A percentile compares a stretch with the other conserved stretches of the same genome.
Conservation (phyloP, 176 grass and related monocot species). For the Eragrostis nindensis region DNA sequence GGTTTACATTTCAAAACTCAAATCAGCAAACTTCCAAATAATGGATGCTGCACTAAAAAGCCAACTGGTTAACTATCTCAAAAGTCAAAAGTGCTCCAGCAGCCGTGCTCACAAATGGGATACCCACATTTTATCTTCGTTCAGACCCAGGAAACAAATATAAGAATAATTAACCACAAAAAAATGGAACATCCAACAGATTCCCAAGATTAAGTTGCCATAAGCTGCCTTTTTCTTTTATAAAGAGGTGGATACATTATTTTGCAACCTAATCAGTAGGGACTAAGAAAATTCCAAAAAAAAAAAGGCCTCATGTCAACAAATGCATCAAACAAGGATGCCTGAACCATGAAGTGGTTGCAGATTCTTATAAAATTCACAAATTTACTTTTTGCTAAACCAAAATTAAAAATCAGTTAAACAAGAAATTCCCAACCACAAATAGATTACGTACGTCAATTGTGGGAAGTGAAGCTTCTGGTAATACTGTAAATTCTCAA, state of each 20-base stretch:
- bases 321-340: neutral
- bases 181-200: neutral
- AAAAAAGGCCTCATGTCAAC: neutral
- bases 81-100: neutral
- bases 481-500: constrained; percentile 1
- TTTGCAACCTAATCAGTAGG: neutral
- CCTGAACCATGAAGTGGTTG: neutral
- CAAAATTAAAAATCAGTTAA: neutral
- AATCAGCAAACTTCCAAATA: no score
- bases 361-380: neutral
- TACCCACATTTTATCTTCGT: neutral
- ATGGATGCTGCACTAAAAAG: neutral
- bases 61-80: neutral
- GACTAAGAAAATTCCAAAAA: neutral
- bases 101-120: neutral
- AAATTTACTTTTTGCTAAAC: neutral
- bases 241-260: neutral
- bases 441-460: neutral
- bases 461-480: neutral
- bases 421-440: neutral
- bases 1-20: constrained; percentile 9
- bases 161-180: neutral
- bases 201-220: neutral
- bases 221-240: neutral
- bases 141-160: neutral